Base-by-base conservation (phyloP, 1,284 basidiomycete genomes). In the Ceratobasidium sp. region DNA sequence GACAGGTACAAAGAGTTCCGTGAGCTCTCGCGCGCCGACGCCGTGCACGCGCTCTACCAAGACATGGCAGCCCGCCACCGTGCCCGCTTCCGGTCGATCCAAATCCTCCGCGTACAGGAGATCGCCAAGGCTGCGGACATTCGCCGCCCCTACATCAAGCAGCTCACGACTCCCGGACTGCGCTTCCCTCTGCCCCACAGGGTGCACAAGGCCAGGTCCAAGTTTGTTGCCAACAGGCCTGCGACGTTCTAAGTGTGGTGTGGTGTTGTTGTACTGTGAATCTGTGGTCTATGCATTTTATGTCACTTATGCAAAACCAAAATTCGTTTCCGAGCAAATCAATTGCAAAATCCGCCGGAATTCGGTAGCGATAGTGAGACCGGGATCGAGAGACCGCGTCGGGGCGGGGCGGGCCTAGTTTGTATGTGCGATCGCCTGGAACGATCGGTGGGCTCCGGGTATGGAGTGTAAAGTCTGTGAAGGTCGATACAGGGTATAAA, bases 11-110 rank as follows among this genome's bases (percentile, higher is more conserved):
- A 86, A 81, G 96, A 99, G 86, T 98, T 94, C 92, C 94, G 96
- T 78, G 96, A 97, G 76, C 89, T 99, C 75, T 87, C 87, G 76
- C 91, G 97, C 75, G 91, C 94, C 72, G 96, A 94, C 80, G 96
- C 97, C 73, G 97, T 98, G 79, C 95, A 94, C 86, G 85, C 90
- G 76, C 85, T 98, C 81, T 99, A 99, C 89, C 96, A 99, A 84
- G 96, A 99, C 84, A 98, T 99, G 96, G 94, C 97, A 77, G 95
- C 96, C 73, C 89, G 96, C 76, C 97, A 99, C 84, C 94, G 96
- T 84, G 96, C 96, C 75, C 94, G 97, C 79, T 99, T 98, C 90
- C 88, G 96, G 82, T 98, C 93, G 68, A 96, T 99, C 82, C 95
- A 97, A 92, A 93, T 96, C 77, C 89, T 96, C 79, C 93, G 93